Conservation (phyloP, 805 yeast genomes). For the Sporopachydermia lactativora region DNA sequence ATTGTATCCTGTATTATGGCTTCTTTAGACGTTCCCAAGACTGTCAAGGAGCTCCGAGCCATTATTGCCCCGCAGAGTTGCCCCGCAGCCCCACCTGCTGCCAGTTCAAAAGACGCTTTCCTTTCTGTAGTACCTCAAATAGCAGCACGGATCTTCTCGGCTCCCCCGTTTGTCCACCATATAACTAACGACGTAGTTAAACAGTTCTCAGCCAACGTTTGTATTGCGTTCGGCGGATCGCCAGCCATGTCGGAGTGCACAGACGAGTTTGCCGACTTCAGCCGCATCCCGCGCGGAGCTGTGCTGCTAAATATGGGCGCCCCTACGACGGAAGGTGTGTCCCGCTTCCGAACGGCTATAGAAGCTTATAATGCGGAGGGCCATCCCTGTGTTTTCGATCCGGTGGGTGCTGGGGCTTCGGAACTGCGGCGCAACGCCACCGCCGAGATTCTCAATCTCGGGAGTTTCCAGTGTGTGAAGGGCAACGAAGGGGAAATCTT, state of each 20-base stretch:
- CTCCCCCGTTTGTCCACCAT: constrained; percentile 64
- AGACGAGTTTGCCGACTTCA: constrained; percentile 55
- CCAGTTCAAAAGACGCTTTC: constrained; percentile 5
- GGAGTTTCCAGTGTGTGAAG: constrained; percentile 50
- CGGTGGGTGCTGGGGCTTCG: constrained; percentile 90
- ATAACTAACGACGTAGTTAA: constrained; percentile 84
- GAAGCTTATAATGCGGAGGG: constrained; percentile 39
- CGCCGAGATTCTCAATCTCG: constrained; percentile 35
- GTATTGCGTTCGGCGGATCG: constrained; percentile 71
- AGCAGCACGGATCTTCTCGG: constrained; percentile 14
- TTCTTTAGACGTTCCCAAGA: constrained; percentile 32
- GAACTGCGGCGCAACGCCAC: constrained; percentile 36
- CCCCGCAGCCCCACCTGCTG: constrained; percentile 9
- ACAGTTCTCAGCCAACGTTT: constrained; percentile 76
- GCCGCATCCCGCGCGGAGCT: constrained; percentile 36
- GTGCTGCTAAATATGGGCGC: constrained; percentile 71
- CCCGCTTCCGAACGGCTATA: constrained; percentile 36
- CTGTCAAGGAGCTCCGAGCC: constrained; percentile 28
- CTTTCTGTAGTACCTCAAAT: constrained; percentile 12
- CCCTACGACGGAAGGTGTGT: constrained; percentile 30
- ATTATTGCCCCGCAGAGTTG: constrained; percentile 14
- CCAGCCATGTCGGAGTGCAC: constrained; percentile 77
- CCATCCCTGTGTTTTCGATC: constrained; percentile 67
- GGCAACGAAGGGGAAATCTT: constrained; percentile 78
- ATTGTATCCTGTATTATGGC: constrained; percentile 83